Evolutionary conservation across 108 stramenopile genomes (phyloP), one percentile per base, ranked within the genome.

Genomic region (Cyclotella cryptica): DNA sequence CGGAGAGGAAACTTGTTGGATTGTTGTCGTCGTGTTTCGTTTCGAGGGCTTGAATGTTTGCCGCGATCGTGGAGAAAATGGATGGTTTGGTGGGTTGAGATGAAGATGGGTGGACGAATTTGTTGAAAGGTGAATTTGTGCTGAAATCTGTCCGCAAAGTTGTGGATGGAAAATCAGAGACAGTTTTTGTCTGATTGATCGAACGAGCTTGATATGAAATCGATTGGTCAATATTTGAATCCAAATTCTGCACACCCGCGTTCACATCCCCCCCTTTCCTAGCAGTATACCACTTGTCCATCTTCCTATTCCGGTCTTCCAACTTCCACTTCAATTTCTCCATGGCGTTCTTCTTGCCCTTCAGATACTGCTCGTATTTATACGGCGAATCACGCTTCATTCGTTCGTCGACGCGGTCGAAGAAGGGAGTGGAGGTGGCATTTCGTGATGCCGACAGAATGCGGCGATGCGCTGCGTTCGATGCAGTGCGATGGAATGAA

Each of bases 341-440:
- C 24, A 43, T 66, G 9, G 52, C 46, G 24, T 74, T 43, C 47
- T 66, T 52, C 40, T 43, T 57, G 13, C 73, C 74, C 47, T 74
- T 61, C 18, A 63, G 3, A 46, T 54, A 81, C 19, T 24, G 39
- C 49, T 71, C 69, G 47, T 81, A 81, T 40, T 81, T 61, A n/a
- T 53, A 41, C 0, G 80, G 80, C 28, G 61, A 75, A 28, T 81
- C 80, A 17, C 62, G 69, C 26, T 81, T 75, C 80, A 81, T 81
- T 49, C 21, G 61, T 35, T 64, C 62, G 55, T 81, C 46, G 4
- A 75, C 74, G 19, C 42, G 62, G 15, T 70, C 69, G 53, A 81
- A 66, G 64, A 81, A 81, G 4, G 18, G 80, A 81, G 29, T 13
- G 29, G 19, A 15, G 29, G 35, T 59, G 43, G 54, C 18, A 14